Base-by-base conservation (phyloP, 495 filamentous ascomycete genomes). In the Thermothielavioides terrestris region DNA sequence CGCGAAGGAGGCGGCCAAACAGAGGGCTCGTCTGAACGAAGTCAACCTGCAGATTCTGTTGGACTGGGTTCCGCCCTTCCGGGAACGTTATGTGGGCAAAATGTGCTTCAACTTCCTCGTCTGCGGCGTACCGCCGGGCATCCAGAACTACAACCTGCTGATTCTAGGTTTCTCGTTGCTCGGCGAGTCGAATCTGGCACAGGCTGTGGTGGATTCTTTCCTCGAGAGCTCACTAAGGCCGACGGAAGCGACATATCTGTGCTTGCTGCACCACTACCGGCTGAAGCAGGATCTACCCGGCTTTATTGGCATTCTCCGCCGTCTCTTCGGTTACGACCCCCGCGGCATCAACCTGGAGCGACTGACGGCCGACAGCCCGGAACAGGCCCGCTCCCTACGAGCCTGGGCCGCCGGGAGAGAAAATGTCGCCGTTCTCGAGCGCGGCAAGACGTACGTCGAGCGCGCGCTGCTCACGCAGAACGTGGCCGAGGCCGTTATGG, bases 81-180 rank as follows among this genome's bases (percentile, higher is more conserved):
- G 55, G 23, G 56, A 59, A 35, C 39, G 41, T 14, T 57, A 69
- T 25, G 60, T 83, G 8, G 73, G 71, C 3, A 81, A 79, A 55
- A 74, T 89, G 22, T 85, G 80, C 63, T 82, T 81, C 57, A 83
- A 84, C 61, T 63, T 90, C 3, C 70, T 87, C 11, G 64, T 76
- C 3, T 78, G 73, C 4, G 52, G 65, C 4, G 62, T 75, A 4
- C 74, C 81, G 5, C 84, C 84, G 2, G 74, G 72, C 43, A 70
- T 83, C 14, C 58, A 74, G 27, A 88, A 81, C 10, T 88, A 82
- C 67, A 87, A 87, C 55, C 67, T 73, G 26, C 68, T 90, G 21
- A 74, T 90, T 15, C 55, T 68, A 12, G 69, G 72, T 23, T 78
- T 90, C 37, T 74, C 73, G 31, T 64, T 67, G 25, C 61, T 80